Percentiles rank a stretch among this genome's conserved stretches.
Evolutionary conservation across 2,329 filamentous ascomycete genomes (phyloP).

Genomic region (Xenoacremonium recifei): DNA sequence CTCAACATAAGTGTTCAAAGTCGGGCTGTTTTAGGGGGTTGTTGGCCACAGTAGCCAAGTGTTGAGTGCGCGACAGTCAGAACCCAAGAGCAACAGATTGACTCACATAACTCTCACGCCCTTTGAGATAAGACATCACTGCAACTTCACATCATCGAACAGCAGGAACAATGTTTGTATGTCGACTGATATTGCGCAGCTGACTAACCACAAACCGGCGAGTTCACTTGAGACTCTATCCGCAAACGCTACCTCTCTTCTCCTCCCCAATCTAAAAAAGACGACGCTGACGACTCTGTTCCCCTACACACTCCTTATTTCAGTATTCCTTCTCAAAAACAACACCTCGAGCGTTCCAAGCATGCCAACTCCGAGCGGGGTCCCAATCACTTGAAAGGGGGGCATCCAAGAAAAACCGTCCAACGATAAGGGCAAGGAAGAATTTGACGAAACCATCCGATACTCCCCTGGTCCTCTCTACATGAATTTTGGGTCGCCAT

Average conservation of each 20-base stretch:
- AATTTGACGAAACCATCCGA: conserved; percentile 24
- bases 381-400: conserved; percentile 37
- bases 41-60: no score
- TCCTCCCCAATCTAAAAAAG: conserved; percentile 15
- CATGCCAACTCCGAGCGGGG: conserved; percentile 17
- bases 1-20: no score
- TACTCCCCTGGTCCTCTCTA: conserved; percentile 41
- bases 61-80: neutral
- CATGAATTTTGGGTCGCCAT: conserved; percentile 40
- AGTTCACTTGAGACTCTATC: conserved; percentile 35
- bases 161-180: neutral
- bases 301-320: conserved; percentile 29
- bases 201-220: conserved; percentile 16
- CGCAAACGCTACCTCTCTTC: conserved; percentile 12
- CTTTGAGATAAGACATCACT: no score
- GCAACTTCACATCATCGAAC: conserved; percentile 3
- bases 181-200: conserved; percentile 16
- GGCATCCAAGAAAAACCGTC: conserved; percentile 26
- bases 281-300: no score
- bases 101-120: neutral
- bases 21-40: no score
- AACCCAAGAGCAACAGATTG: conserved; percentile 5
- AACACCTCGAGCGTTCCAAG: conserved; percentile 19
- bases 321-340: conserved; percentile 17
- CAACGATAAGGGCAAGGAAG: conserved; percentile 17